A percentile compares a stretch with the other conserved stretches of the same genome.
Evolutionary conservation across 306 rosid species (phyloP).

Genomic region (Arachis stenosperma): DNA sequence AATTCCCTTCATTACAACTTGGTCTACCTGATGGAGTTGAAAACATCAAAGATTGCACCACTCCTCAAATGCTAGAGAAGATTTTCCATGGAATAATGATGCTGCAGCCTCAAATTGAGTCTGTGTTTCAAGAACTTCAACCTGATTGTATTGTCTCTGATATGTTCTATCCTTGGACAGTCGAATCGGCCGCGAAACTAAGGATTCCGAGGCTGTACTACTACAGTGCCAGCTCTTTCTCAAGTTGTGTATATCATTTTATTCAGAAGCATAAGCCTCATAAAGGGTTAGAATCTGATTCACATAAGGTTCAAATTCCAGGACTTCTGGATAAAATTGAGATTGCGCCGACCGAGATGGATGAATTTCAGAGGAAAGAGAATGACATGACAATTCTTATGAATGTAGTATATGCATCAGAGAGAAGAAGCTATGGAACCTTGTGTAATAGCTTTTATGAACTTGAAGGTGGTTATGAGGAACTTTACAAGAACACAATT

Average conservation of each 20-base stretch:
- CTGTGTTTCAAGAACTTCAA: slow-evolving; percentile 24
- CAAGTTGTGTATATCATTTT: background rate
- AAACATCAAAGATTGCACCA: slow-evolving; percentile 28
- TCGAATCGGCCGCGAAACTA: slow-evolving; percentile 31
- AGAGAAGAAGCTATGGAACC: slow-evolving; percentile 41
- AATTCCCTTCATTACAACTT: slow-evolving; percentile 35
- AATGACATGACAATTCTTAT: background rate
- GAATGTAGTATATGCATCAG: slow-evolving; percentile 24
- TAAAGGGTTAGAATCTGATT: slow-evolving; percentile 24
- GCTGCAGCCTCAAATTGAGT: slow-evolving; percentile 31
- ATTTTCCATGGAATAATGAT: background rate
- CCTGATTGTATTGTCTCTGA: slow-evolving; percentile 36
- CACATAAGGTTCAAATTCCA: slow-evolving; percentile 31
- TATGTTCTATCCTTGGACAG: slow-evolving; percentile 40
- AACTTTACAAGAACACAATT: background rate
- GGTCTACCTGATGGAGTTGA: slow-evolving; percentile 40
- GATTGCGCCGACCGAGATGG: slow-evolving; percentile 30
- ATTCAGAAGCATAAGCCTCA: slow-evolving; percentile 33
- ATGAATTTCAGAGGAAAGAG: background rate
- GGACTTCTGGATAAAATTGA: slow-evolving; percentile 29
- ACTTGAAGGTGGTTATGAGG: slow-evolving; percentile 39
- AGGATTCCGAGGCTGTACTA: slow-evolving; percentile 38
- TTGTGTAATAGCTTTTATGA: slow-evolving; percentile 39
- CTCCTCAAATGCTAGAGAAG: background rate
- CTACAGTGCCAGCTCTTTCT: slow-evolving; percentile 41